Evolutionary conservation across 1,139 yeast genomes (phyloP).

Genomic region (Pichia sp.): DNA sequence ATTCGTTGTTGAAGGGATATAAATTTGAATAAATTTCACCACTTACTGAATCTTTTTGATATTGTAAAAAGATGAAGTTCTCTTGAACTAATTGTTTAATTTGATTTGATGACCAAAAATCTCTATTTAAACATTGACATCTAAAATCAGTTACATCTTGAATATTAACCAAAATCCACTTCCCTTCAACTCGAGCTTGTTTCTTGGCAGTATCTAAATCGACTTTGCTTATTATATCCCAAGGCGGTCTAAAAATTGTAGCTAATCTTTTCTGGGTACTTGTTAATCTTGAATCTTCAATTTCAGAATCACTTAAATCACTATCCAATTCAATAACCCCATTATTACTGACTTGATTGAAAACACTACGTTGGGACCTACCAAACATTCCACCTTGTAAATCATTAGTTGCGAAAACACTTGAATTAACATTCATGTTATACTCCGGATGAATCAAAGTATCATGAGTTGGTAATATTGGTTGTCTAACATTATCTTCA

Average conservation of each 20-base stretch:
- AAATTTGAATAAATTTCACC: constrained; percentile 67
- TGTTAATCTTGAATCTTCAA: constrained; percentile 31
- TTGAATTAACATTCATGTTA: constrained; percentile 8
- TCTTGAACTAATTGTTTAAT: constrained; percentile 60
- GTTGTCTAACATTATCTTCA: constrained; percentile 63
- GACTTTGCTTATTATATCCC: constrained; percentile 67
- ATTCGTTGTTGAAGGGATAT: constrained; percentile 51
- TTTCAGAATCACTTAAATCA: constrained; percentile 23
- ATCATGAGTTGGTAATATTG: constrained; percentile 76
- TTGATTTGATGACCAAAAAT: constrained; percentile 75
- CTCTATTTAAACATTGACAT: constrained; percentile 87
- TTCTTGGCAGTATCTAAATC: constrained; percentile 66
- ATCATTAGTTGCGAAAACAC: neutral
- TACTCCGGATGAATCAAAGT: constrained; percentile 39
- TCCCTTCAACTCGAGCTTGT: constrained; percentile 54
- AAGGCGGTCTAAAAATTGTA: constrained; percentile 83
- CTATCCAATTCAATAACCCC: constrained; percentile 22
- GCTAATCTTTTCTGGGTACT: constrained; percentile 71
- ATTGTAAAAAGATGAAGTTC: constrained; percentile 75
- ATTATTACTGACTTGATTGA: constrained; percentile 39
- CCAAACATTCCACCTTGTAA: constrained; percentile 35
- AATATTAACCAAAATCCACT: constrained; percentile 83
- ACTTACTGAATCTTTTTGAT: constrained; percentile 66
- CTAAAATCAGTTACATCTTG: constrained; percentile 81
- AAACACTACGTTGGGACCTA: constrained; percentile 38